A percentile compares a stretch with the other conserved stretches of the same genome.
Conservation (phyloP, 768 basidiomycete genomes). For the Suillus hirtellus region DNA sequence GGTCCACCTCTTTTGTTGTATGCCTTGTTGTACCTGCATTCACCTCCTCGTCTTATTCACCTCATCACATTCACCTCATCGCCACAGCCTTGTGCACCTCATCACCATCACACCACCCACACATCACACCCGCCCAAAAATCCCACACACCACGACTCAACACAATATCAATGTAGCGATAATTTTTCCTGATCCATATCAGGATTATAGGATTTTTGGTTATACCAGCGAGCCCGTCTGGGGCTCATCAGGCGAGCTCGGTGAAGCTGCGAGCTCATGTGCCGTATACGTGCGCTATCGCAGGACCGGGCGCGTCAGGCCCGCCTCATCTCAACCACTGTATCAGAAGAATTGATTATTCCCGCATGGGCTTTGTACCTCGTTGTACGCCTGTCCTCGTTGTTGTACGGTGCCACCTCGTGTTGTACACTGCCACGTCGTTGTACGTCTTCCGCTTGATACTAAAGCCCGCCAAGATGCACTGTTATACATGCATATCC, state of each 20-base stretch:
- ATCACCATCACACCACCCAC: background rate
- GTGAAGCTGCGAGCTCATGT: background rate
- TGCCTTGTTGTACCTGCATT: background rate
- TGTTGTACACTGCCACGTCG: background rate
- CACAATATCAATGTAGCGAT: constrained; percentile 9
- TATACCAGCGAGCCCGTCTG: background rate
- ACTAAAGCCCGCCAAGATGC: background rate
- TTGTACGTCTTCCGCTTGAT: background rate
- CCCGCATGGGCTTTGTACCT: background rate
- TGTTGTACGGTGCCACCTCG: background rate
- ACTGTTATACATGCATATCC: background rate
- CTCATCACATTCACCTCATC: background rate
- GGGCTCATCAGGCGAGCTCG: background rate
- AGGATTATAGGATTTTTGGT: constrained; percentile 8
- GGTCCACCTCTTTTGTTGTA: background rate
- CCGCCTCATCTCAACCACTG: background rate
- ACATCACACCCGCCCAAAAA: background rate
- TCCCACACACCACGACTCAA: background rate
- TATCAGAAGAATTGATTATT: constrained; percentile 2
- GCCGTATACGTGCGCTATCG: background rate
- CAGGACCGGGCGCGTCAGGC: constrained; percentile 1
- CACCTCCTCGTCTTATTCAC: background rate
- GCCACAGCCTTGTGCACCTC: background rate
- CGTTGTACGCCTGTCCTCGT: background rate
- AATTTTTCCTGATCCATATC: background rate